Percentiles rank a stretch among this genome's conserved stretches.
Evolutionary conservation across 352 stramenopile genomes (phyloP).

Genomic region (Globisporangium acanthophoron): DNA sequence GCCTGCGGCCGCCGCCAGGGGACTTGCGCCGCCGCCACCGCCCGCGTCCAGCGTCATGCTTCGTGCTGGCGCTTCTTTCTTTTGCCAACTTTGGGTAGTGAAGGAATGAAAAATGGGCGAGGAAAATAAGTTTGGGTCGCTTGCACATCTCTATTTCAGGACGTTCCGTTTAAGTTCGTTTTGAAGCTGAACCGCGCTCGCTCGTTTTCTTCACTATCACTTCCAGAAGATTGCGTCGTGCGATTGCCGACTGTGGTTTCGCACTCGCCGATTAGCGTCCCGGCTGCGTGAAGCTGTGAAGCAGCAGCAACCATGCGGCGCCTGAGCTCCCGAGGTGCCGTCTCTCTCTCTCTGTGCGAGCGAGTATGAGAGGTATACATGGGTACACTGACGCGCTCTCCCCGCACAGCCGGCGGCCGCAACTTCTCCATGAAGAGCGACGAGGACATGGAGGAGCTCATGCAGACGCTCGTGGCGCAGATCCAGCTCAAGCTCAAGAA

Average conservation of each 20-base stretch:
- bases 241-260: neutral
- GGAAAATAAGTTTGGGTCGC: too few relatives aligned
- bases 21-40: neutral
- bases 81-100: neutral
- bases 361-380: neutral
- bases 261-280: neutral
- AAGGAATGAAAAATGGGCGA: too few relatives aligned
- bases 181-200: neutral
- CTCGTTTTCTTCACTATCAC: neutral
- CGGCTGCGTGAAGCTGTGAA: constrained; percentile 1
- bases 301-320: constrained; percentile 30
- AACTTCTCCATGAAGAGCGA: constrained; percentile 80
- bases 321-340: constrained; percentile 47
- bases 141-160: too few relatives aligned
- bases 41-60: neutral
- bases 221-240: neutral
- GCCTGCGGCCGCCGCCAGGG: neutral
- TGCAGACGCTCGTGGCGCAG: constrained; percentile 77
- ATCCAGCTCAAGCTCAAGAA: constrained; percentile 86
- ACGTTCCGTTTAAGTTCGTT: too few relatives aligned
- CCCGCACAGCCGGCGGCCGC: constrained; percentile 33
- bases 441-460: constrained; percentile 79
- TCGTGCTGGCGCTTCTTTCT: neutral
- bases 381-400: neutral
- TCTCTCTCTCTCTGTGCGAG: neutral